A percentile compares a stretch with the other conserved stretches of the same genome.
Evolutionary conservation across 495 filamentous ascomycete genomes (phyloP).

Genomic region (Trichoderma reesei): DNA sequence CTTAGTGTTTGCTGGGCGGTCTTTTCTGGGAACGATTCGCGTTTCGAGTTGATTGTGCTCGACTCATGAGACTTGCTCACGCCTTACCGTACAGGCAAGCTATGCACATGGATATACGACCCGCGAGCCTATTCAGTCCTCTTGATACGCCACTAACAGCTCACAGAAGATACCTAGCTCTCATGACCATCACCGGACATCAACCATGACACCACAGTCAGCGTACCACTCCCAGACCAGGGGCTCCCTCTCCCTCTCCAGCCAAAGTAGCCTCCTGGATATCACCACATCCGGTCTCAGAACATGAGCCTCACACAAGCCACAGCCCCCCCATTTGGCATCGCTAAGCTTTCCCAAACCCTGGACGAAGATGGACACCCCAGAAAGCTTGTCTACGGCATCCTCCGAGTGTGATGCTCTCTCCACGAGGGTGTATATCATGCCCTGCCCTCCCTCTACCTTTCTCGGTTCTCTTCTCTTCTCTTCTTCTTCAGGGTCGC

Average conservation of each 20-base stretch:
- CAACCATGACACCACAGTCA: neutral
- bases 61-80: neutral
- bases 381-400: neutral
- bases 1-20: neutral
- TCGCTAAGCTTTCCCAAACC: neutral
- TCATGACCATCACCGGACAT: neutral
- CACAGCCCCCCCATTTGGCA: neutral
- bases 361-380: neutral
- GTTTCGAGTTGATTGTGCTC: neutral
- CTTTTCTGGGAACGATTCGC: neutral
- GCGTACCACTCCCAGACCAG: neutral
- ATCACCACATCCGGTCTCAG: slow-evolving; percentile 6
- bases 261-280: neutral
- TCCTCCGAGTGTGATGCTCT: neutral
- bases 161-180: neutral
- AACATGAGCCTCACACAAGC: neutral
- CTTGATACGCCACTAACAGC: neutral
- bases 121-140: neutral
- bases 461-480: neutral
- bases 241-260: neutral
- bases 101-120: neutral
- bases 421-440: neutral
- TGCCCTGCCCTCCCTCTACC: neutral
- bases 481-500: slow-evolving; percentile 3
- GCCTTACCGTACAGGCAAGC: neutral